A percentile compares a stretch with the other conserved stretches of the same genome.
Conservation (phyloP, 2,329 filamentous ascomycete species). For the Coniella lustricola region DNA sequence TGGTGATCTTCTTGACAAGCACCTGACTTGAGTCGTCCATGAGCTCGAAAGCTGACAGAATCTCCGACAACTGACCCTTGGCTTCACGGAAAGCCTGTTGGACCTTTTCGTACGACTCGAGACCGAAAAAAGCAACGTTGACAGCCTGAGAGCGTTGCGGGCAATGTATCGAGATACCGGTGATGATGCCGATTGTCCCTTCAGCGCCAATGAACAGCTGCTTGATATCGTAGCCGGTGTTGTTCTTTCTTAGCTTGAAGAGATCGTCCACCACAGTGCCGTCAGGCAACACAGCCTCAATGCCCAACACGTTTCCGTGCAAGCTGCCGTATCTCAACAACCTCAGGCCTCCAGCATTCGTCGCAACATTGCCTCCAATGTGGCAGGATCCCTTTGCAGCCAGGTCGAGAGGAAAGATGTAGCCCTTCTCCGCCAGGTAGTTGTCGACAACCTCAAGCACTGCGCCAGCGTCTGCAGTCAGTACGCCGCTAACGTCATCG, state of each 20-base stretch:
- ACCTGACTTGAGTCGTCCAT: constrained; percentile 85
- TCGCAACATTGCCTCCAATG: constrained; percentile 90
- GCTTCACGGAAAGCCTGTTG: constrained; percentile 81
- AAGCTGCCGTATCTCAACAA: constrained; percentile 88
- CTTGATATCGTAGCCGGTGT: constrained; percentile 96
- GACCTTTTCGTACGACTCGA: constrained; percentile 85
- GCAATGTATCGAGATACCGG: constrained; percentile 80
- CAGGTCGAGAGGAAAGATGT: constrained; percentile 95
- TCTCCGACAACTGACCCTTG: constrained; percentile 85
- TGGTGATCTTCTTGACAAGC: constrained; percentile 66
- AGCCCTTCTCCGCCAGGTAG: constrained; percentile 71
- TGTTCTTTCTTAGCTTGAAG: constrained; percentile 88
- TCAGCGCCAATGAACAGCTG: constrained; percentile 95
- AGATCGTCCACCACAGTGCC: constrained; percentile 89
- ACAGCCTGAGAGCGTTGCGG: constrained; percentile 80
- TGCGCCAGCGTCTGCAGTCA: constrained; percentile 85
- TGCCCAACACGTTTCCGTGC: constrained; percentile 84
- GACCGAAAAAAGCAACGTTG: constrained; percentile 90
- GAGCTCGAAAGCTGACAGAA: constrained; percentile 93
- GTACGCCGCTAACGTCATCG: constrained; percentile 82
- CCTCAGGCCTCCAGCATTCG: constrained; percentile 87
- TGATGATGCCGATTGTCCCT: constrained; percentile 91
- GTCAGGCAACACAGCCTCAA: constrained; percentile 90
- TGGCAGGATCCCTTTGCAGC: constrained; percentile 97
- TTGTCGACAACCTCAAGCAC: constrained; percentile 86